These are phyloP conservation scores for Clitopilus passeckerianus DNA, from an alignment of 768 basidiomycete species.

Conservation along the genomic window DNA sequence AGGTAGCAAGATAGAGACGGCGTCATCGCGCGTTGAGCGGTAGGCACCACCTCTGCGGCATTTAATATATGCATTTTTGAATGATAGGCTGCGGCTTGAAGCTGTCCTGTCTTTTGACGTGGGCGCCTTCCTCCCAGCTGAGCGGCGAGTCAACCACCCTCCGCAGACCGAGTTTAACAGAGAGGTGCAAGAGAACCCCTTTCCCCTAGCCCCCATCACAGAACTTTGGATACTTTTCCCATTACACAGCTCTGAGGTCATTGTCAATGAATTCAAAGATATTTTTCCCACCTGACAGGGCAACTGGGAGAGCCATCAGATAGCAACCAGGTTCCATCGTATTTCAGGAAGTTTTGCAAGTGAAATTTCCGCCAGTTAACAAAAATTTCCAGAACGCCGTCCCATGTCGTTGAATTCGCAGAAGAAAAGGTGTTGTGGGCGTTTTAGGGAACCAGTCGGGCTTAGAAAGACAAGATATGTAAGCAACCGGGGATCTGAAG, in stretches of 20 bases:
- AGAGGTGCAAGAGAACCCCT: no score
- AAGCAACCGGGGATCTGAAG: not conserved
- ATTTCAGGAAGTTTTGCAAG: no score
- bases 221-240: no score
- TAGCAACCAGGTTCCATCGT: no score
- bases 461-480: not conserved
- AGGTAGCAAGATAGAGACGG: not conserved
- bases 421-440: not conserved
- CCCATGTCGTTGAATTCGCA: not conserved
- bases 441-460: not conserved
- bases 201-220: no score
- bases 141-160: not conserved
- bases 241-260: no score
- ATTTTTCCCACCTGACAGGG: no score
- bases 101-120: not conserved
- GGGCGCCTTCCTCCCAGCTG: not conserved
- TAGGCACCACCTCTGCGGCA: not conserved
- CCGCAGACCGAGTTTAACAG: no score
- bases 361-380: no score
- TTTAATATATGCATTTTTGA: not conserved
- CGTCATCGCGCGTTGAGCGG: not conserved
- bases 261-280: no score
- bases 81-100: not conserved
- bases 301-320: no score
- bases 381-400: not conserved